Conservation (phyloP, 768 basidiomycete species). For the Boletus sp. region DNA sequence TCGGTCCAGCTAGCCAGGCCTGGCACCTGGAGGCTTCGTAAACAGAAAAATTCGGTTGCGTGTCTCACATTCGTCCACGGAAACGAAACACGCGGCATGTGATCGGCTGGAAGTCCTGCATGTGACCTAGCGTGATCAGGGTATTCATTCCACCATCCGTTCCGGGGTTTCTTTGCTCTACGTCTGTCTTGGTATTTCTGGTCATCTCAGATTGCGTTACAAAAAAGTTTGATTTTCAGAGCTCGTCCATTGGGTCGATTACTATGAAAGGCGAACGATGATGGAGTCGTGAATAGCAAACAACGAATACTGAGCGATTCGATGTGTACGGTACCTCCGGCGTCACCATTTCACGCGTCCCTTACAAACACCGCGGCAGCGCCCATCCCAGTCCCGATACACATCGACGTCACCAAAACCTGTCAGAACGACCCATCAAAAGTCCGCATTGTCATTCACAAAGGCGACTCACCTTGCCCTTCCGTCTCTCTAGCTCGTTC, state of each 20-base stretch:
- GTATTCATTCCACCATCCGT: no score
- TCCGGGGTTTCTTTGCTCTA: no score
- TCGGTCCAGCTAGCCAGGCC: no score
- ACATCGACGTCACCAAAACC: slow-evolving; percentile 89
- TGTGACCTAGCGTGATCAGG: no score
- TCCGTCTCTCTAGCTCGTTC: slow-evolving; percentile 65
- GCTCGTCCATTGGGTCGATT: not conserved
- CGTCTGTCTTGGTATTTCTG: no score
- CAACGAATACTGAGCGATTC: not conserved
- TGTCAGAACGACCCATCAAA: slow-evolving; percentile 25
- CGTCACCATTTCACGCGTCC: slow-evolving; percentile 33
- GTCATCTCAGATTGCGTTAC: no score
- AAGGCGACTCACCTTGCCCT: slow-evolving; percentile 52
- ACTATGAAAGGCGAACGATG: not conserved
- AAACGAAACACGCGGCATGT: no score
- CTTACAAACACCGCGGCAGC: slow-evolving; percentile 74
- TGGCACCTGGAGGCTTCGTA: no score
- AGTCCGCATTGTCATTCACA: not conserved
- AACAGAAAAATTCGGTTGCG: no score
- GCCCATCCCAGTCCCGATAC: slow-evolving; percentile 90
- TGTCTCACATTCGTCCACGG: no score
- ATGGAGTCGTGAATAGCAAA: not conserved
- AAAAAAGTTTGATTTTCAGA: not conserved
- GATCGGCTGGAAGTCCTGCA: no score
- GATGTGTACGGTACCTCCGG: not conserved